phyloP scores from a whole-genome alignment of 2,329 filamentous ascomycete species.

The Trichoderma pleuroti region DNA sequence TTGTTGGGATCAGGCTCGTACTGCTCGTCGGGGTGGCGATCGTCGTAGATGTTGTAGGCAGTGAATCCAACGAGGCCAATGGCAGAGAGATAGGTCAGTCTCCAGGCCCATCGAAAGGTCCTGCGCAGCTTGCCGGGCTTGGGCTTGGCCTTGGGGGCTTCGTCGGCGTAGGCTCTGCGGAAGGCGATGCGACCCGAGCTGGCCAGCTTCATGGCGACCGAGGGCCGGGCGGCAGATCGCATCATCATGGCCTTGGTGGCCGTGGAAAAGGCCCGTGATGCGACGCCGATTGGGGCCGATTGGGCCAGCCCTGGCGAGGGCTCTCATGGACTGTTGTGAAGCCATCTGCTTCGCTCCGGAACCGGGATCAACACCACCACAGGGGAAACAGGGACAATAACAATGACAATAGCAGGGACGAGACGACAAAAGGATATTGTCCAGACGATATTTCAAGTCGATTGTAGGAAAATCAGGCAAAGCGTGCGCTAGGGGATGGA shows the following conservation, averaged over 20 bases:
- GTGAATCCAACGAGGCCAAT: conserved; percentile 68
- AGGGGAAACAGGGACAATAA: background rate
- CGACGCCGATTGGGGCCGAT: conserved; percentile 30
- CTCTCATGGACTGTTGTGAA: conserved; percentile 43
- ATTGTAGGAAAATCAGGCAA: background rate
- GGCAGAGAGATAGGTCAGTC: conserved; percentile 72
- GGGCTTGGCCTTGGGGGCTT: conserved; percentile 46
- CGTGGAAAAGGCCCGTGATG: conserved; percentile 35
- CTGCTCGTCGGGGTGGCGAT: conserved; percentile 79
- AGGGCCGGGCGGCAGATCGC: conserved; percentile 28
- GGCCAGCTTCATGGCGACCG: conserved; percentile 35
- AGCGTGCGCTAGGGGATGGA: conserved; percentile 7
- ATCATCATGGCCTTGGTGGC: conserved; percentile 26
- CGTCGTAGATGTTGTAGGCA: conserved; percentile 76
- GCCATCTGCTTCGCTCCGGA: conserved; percentile 36
- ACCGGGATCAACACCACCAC: conserved; percentile 9
- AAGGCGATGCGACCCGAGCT: conserved; percentile 40
- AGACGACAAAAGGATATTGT: background rate
- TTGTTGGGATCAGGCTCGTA: conserved; percentile 75
- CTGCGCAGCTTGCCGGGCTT: conserved; percentile 60
- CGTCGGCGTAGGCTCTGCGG: conserved; percentile 50
- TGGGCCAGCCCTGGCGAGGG: conserved; percentile 33
- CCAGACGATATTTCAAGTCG: background rate
- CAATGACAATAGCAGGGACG: background rate
- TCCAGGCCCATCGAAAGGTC: conserved; percentile 76